These are phyloP conservation scores for Blastobotrys apis DNA, from an alignment of 1,139 yeast genomes.

Conservation along the genomic window DNA sequence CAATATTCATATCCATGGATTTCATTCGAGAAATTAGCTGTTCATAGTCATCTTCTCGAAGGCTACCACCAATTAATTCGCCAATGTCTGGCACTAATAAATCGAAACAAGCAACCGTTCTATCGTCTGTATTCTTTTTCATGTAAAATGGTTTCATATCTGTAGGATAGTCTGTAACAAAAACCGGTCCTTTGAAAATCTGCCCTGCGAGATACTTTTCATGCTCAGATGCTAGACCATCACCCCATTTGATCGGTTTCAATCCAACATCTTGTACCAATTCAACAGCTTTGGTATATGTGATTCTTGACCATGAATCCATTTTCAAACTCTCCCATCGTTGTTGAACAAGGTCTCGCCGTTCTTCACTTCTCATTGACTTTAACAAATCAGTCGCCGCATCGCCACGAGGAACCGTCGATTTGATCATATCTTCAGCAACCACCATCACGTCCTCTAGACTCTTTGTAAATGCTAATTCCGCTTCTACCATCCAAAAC, in stretches of 20 bases:
- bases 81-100: slow-evolving; percentile 85
- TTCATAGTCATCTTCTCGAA: slow-evolving; percentile 70
- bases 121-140: slow-evolving; percentile 44
- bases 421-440: slow-evolving; percentile 65
- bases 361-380: slow-evolving; percentile 37
- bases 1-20: slow-evolving; percentile 37
- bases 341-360: slow-evolving; percentile 35
- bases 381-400: slow-evolving; percentile 41
- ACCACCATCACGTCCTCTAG: slow-evolving; percentile 59
- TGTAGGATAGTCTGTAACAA: slow-evolving; percentile 84
- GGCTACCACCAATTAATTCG: slow-evolving; percentile 93
- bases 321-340: slow-evolving; percentile 34
- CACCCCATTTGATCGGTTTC: slow-evolving; percentile 55
- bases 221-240: slow-evolving; percentile 72
- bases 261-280: slow-evolving; percentile 37
- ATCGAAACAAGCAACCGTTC: slow-evolving; percentile 87
- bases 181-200: slow-evolving; percentile 69
- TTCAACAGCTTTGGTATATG: slow-evolving; percentile 71
- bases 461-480: slow-evolving; percentile 60
- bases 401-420: slow-evolving; percentile 39
- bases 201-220: slow-evolving; percentile 85
- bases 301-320: slow-evolving; percentile 61
- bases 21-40: slow-evolving; percentile 48
- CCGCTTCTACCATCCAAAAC: slow-evolving; percentile 98
- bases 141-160: slow-evolving; percentile 86